phyloP scores from a whole-genome alignment of 257 asterid species.

The Solanum etuberosum region DNA sequence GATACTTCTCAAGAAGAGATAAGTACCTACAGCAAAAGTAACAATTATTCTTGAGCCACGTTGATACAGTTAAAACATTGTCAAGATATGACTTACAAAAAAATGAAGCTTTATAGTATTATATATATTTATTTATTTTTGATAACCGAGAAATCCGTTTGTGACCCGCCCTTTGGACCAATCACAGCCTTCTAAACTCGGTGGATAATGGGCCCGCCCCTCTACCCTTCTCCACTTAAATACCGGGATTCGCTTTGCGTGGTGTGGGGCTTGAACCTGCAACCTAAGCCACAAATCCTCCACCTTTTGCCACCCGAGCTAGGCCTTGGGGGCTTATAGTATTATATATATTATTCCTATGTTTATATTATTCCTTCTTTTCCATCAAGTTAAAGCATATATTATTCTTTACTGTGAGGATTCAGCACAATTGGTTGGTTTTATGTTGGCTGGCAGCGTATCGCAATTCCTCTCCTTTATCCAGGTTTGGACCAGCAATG shows the following conservation, averaged over 20 bases:
- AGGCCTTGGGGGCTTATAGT: no score
- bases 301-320: no score
- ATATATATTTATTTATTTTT: no score
- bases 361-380: not conserved
- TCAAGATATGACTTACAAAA: not conserved
- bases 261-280: no score
- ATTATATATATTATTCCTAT: not conserved
- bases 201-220: no score
- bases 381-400: not conserved
- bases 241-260: no score
- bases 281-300: no score
- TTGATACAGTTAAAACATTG: not conserved
- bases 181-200: no score
- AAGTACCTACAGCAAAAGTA: slow-evolving; percentile 55
- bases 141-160: no score
- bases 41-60: not conserved
- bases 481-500: not conserved
- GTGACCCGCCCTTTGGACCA: no score
- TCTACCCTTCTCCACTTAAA: no score
- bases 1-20: slow-evolving; percentile 73
- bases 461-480: not conserved
- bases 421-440: not conserved
- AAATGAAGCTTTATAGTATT: not conserved
- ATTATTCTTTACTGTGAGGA: not conserved
- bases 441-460: not conserved